Evolutionary conservation across 2,329 filamentous ascomycete species (phyloP).

Genomic region (Cordyceps fumosorosea): DNA sequence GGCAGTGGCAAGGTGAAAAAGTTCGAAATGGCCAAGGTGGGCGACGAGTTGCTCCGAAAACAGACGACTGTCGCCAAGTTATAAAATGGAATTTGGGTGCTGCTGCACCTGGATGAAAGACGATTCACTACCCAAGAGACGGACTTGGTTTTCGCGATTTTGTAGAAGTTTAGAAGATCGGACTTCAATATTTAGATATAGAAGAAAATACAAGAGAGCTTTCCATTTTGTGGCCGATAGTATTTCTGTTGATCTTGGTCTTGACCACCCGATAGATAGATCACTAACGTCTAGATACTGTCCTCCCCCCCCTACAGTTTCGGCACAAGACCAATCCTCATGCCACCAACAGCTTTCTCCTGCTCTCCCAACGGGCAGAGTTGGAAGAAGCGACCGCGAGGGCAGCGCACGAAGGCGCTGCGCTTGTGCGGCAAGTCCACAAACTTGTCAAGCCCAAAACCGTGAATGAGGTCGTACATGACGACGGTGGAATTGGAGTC

Average conservation of each 20-base stretch:
- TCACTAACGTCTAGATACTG: too few species aligned
- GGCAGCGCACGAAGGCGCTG: slow-evolving; percentile 59
- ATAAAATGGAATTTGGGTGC: slow-evolving; percentile 20
- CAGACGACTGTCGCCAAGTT: slow-evolving; percentile 39
- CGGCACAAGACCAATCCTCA: slow-evolving; percentile 45
- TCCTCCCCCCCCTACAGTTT: slow-evolving; percentile 35
- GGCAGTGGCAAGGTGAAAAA: slow-evolving; percentile 67
- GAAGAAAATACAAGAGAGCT: background rate
- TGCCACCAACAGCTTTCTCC: slow-evolving; percentile 49
- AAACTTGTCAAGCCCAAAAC: slow-evolving; percentile 65
- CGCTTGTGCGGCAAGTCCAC: slow-evolving; percentile 68
- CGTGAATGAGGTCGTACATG: slow-evolving; percentile 68
- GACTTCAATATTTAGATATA: background rate
- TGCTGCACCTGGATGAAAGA: background rate
- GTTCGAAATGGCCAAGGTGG: slow-evolving; percentile 53
- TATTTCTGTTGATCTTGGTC: background rate
- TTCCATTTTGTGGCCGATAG: background rate
- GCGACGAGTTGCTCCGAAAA: slow-evolving; percentile 47
- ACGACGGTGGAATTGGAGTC: slow-evolving; percentile 63
- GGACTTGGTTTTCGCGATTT: background rate
- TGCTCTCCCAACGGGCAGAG: slow-evolving; percentile 52
- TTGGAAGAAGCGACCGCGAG: slow-evolving; percentile 64
- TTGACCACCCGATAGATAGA: background rate
- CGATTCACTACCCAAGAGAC: background rate
- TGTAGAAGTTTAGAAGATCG: background rate